Base-by-base conservation (phyloP, 371 early-diverging fungal genomes). In the Actinomortierella wolfii region DNA sequence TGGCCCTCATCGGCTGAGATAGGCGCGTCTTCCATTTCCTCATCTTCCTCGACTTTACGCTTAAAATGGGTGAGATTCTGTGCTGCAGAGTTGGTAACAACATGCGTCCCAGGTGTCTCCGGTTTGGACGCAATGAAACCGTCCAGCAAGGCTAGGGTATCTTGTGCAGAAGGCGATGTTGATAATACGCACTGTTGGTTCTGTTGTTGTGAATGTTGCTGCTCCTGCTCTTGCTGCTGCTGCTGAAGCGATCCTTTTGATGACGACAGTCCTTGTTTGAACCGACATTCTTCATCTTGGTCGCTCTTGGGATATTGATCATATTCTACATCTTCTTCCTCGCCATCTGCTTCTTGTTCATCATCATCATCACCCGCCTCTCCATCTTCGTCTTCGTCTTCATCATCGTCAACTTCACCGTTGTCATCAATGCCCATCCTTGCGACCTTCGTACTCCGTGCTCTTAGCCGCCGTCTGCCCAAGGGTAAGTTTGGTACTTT, bases 121-220 rank as follows among this genome's bases (percentile, higher is more conserved):
- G 73, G 73, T 40, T 71, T 71, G 2, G 73, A 71, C 0, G 73
- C 73, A 43, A 71, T 71, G 26, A 71, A 71, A 6, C 73, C 66
- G 20, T 66, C 56, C 6, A 56, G 28, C 6, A 49, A 6, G 7
- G 34, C 34, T 34, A 6, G 34, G 34, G 34, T 34, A 34, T 34
- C 34, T 34, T 34, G 34, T 34, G 11, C 34, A 34, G 7, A 34
- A 11, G 34, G 34, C 11, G 11, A 34, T 4, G 4, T 34, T 34
- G 34, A 11, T 4, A 34, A 34, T 11, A 34, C 34, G 11, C 4
- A 6, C 34, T 34, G 34, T 11, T 34, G 34, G 11, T 6, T 34
- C 34, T 34, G 34, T 34, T 34, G 34, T 34, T 34, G 34, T 34
- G 4, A 11, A 4, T 34, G 34, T 11, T 34, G 7, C 34, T 34